Evolutionary conservation across 495 filamentous ascomycete species (phyloP), one percentile per base, ranked within the genome.

Genomic region (Tirmania nivea): DNA sequence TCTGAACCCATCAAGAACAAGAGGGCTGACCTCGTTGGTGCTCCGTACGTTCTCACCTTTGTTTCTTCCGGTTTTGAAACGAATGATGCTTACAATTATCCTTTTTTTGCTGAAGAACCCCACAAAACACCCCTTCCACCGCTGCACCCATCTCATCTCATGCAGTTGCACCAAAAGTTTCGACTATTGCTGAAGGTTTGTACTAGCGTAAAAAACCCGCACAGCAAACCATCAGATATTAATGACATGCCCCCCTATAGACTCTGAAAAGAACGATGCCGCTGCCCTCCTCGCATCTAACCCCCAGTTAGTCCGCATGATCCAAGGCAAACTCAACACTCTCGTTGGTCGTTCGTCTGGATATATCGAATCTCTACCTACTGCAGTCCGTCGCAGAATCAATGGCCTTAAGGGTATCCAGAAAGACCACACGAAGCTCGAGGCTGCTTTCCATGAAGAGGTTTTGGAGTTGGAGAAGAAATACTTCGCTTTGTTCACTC

Each of bases 401-500:
- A 78, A 85, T 49, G 92, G 92, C 56, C 72, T 99, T 35, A 96
- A 96, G 71, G 92, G 89, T 63, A 82, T 99, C 55, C 92, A 99
- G 68, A 96, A 95, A 69, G 92, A 96, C 60, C 92, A 99, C 70
- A 80, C 88, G 51, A 94, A 95, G 71, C 78, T 99, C 59, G 92
- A 99, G 73, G 85, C 86, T 53, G 81, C 94, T 68, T 94, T 96
- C 69, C 92, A 99, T 67, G 86, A 96, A 66, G 92, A 95, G 70
- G 86, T 99, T 48, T 74, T 99, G 58, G 79, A 94, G 66, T 77
- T 99, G 19, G 92, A 99, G 74, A 99, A 99, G 78, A 92, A 93
- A 70, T 99, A 90, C 69, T 95, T 99, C 58, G 83, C 82, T 65
- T 96, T 95, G 70, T 99, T 93, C 70, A 94, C 86, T 34, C 92